Evolutionary conservation across 139 green algal species (phyloP).

Genomic region (Dunaliella primolecta): DNA sequence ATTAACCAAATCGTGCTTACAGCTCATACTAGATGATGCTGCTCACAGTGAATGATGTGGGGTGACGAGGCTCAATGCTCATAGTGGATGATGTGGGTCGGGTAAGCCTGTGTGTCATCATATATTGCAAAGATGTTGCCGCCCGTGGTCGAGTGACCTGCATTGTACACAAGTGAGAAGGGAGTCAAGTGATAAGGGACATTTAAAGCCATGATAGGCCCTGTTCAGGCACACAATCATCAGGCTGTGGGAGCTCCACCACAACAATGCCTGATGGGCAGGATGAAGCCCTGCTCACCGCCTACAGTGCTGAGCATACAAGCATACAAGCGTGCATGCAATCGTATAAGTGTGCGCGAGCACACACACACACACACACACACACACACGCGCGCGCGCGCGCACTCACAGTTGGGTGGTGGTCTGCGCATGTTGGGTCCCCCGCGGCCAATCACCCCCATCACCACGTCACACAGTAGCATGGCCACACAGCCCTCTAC

Average conservation of each 20-base stretch:
- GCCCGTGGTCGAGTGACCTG: constrained; percentile 11
- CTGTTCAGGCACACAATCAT: too few relatives aligned
- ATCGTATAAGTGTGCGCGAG: not conserved
- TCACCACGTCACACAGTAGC: constrained; percentile 25
- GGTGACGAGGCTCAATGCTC: too few relatives aligned
- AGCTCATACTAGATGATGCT: too few relatives aligned
- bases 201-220: too few relatives aligned
- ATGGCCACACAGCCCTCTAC: constrained; percentile 1
- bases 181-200: too few relatives aligned
- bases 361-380: not conserved
- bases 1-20: too few relatives aligned
- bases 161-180: too few relatives aligned
- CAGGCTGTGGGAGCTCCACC: too few relatives aligned
- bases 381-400: not conserved
- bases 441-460: constrained; percentile 13
- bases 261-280: too few relatives aligned
- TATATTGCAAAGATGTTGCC: constrained; percentile 21
- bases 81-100: constrained; percentile 24
- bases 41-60: too few relatives aligned
- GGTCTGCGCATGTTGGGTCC: not conserved
- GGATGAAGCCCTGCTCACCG: too few relatives aligned
- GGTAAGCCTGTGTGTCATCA: constrained; percentile 30
- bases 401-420: not conserved
- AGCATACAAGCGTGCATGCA: not conserved
- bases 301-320: too few relatives aligned